phyloP scores from a whole-genome alignment of 768 basidiomycete species.

The Chlorophyllum brunneum region DNA sequence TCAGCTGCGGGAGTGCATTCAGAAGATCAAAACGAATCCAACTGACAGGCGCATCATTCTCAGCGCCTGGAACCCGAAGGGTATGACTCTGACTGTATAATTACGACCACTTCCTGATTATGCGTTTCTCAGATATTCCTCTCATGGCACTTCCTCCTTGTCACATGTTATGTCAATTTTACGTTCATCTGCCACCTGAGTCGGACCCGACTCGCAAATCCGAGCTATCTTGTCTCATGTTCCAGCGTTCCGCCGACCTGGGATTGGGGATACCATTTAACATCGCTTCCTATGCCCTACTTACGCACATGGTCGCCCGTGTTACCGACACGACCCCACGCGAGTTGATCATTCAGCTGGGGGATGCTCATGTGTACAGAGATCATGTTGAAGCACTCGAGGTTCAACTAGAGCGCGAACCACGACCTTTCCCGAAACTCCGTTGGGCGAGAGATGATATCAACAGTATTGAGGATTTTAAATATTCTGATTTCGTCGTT shows the following conservation, averaged over 20 bases:
- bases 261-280: slow-evolving; percentile 99
- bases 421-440: slow-evolving; percentile 80
- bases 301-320: slow-evolving; percentile 97
- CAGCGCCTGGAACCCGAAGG: slow-evolving; percentile 97
- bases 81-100: slow-evolving; percentile 35
- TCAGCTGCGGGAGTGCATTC: slow-evolving; percentile 84
- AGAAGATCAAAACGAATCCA: slow-evolving; percentile 89
- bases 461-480: slow-evolving; percentile 76
- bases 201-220: slow-evolving; percentile 48
- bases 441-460: slow-evolving; percentile 64
- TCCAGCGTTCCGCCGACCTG: slow-evolving; percentile 94
- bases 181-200: slow-evolving; percentile 79
- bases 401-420: slow-evolving; percentile 74
- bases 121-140: slow-evolving; percentile 62
- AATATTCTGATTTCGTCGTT: slow-evolving; percentile 75
- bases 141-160: slow-evolving; percentile 97
- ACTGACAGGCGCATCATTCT: slow-evolving; percentile 93
- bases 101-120: background rate
- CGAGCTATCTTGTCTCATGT: slow-evolving; percentile 92
- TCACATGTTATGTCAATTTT: slow-evolving; percentile 99
- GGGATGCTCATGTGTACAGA: slow-evolving; percentile 94
- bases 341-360: slow-evolving; percentile 93
- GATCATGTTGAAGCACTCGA: slow-evolving; percentile 90
- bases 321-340: slow-evolving; percentile 83
- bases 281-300: slow-evolving; percentile 95